Percentiles rank a stretch among this genome's conserved stretches.
Evolutionary conservation across 1,284 basidiomycete genomes (phyloP).

Genomic region (Pterula multifida): DNA sequence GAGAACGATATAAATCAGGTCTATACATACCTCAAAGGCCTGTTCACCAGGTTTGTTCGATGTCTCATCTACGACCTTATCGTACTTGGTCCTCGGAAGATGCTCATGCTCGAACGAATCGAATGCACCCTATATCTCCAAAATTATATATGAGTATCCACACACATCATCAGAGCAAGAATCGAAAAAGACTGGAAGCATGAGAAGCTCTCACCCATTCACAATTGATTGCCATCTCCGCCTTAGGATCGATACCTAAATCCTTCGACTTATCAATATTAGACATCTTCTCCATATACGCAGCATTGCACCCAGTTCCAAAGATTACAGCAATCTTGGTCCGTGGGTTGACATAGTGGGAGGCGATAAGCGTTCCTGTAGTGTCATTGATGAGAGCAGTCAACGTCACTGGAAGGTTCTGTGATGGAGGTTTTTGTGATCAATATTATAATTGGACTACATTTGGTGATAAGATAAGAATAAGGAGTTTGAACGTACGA

Average conservation of each 20-base stretch:
- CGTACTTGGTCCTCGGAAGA: slow-evolving; percentile 90
- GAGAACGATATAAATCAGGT: slow-evolving; percentile 3
- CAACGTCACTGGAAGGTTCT: slow-evolving; percentile 66
- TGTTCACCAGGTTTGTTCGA: slow-evolving; percentile 98
- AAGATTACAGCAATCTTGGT: slow-evolving; percentile 96
- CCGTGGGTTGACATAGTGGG: slow-evolving; percentile 85
- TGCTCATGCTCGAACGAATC: slow-evolving; percentile 95
- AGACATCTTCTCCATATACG: slow-evolving; percentile 85
- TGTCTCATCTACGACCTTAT: slow-evolving; percentile 82
- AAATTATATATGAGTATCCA: not conserved
- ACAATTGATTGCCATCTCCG: slow-evolving; percentile 93
- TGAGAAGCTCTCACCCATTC: slow-evolving; percentile 64
- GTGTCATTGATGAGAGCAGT: slow-evolving; percentile 94
- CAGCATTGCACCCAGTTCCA: slow-evolving; percentile 97
- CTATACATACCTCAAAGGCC: slow-evolving; percentile 58
- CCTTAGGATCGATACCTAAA: slow-evolving; percentile 57
- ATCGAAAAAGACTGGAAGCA: not conserved
- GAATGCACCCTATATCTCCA: slow-evolving; percentile 71
- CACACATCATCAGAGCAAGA: slow-evolving; percentile 3
- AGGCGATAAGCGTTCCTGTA: slow-evolving; percentile 93
- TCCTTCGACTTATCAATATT: slow-evolving; percentile 71
- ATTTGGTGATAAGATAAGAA: not conserved
- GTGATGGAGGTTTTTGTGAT: slow-evolving; percentile 5
- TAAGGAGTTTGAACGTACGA: slow-evolving; percentile 28
- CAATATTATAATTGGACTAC: slow-evolving; percentile 7